Conservation (phyloP, 441 rosid species). For the Manihot esculenta region DNA sequence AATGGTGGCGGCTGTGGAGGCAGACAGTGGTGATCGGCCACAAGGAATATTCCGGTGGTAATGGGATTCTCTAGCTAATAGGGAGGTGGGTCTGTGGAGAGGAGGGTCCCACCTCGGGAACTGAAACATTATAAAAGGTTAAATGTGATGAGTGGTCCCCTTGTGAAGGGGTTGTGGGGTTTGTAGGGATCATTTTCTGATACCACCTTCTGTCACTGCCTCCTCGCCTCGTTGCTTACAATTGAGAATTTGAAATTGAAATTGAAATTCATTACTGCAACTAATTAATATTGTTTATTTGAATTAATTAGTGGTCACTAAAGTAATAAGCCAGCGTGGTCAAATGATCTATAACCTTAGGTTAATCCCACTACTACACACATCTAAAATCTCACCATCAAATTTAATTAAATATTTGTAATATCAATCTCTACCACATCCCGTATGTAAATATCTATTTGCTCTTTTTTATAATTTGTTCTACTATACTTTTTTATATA, state of each 20-base stretch:
- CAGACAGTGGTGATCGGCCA: not conserved
- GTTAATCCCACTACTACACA: constrained; percentile 6
- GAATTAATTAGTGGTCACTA: constrained; percentile 15
- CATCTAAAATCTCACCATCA: not conserved
- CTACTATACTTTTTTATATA: too few species aligned
- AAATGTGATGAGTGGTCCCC: constrained; percentile 31
- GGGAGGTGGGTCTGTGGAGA: not conserved
- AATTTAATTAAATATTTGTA: not conserved
- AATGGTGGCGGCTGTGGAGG: constrained; percentile 8
- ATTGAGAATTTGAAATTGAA: not conserved
- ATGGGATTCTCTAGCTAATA: not conserved
- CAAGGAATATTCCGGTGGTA: constrained; percentile 29
- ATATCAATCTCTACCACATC: not conserved
- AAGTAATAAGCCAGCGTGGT: constrained; percentile 3
- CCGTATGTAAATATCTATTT: too few species aligned
- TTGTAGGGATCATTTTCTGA: constrained; percentile 50
- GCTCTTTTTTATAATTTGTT: too few species aligned
- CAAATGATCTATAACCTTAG: constrained; percentile 5
- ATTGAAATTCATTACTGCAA: not conserved
- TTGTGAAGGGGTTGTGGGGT: constrained; percentile 36
- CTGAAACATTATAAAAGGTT: not conserved
- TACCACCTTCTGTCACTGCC: constrained; percentile 31
- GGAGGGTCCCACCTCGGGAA: constrained; percentile 17
- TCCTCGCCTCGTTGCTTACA: constrained; percentile 4
- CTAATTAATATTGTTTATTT: not conserved